These are phyloP conservation scores for Komagataea norvegica DNA, from an alignment of 1,139 yeast genomes.

Conservation along the genomic window DNA sequence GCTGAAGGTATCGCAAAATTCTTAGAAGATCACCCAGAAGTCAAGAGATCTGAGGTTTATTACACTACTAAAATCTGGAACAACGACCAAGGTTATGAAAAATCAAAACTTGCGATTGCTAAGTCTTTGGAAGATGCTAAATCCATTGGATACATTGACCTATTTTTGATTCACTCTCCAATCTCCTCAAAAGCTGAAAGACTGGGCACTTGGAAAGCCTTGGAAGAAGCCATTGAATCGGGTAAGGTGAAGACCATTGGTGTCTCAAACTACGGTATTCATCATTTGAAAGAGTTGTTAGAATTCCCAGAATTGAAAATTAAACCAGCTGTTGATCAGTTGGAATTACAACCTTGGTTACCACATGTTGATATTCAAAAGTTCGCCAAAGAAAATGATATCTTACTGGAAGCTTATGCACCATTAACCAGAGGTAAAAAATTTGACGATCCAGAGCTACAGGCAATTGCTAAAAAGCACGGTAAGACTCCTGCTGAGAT, in stretches of 20 bases:
- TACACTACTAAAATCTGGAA: conserved; percentile 17
- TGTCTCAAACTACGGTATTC: conserved; percentile 19
- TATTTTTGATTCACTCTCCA: conserved; percentile 20
- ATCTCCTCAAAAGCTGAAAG: conserved; percentile 10
- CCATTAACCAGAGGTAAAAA: conserved; percentile 48
- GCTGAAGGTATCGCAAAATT: conserved; percentile 17
- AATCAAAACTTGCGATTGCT: conserved; percentile 11
- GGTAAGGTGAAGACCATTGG: conserved; percentile 20
- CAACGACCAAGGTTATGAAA: conserved; percentile 13
- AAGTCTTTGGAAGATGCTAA: conserved; percentile 12
- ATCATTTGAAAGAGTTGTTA: conserved; percentile 16
- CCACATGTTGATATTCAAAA: conserved; percentile 36
- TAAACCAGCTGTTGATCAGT: conserved; percentile 37
- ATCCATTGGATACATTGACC: conserved; percentile 16
- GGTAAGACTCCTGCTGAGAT: conserved; percentile 38
- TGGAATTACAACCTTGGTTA: conserved; percentile 49
- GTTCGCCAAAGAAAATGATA: conserved; percentile 37
- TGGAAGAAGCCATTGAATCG: conserved; percentile 15
- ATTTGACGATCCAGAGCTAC: conserved; percentile 45
- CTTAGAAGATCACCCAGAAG: conserved; percentile 9
- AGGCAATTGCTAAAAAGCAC: conserved; percentile 35
- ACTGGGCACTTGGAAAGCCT: conserved; percentile 13
- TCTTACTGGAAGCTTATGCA: conserved; percentile 48
- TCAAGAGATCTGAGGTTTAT: conserved; percentile 16
- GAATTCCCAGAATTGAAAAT: conserved; percentile 16